Evolutionary conservation across 176 grass and related monocot species (phyloP), one percentile per base, ranked within the genome.

Genomic region (Chloris gayana): DNA sequence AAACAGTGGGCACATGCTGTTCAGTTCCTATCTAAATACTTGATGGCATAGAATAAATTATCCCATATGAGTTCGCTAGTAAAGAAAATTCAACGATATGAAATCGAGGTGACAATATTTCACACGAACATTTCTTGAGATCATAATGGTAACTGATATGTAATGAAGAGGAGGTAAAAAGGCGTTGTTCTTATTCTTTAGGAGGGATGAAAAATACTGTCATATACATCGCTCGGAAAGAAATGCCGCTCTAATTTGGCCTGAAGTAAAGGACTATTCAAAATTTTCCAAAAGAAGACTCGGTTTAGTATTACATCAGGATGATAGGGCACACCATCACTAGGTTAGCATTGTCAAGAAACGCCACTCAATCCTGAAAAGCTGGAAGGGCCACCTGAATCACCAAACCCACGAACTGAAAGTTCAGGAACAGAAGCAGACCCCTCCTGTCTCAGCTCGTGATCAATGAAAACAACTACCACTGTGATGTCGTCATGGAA

Each of bases 361-460:
- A 89, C 80, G 69, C 24, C 83, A 82, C 91, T 91, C 82, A 99
- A 76, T 60, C 79, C 89, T 67, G 96, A 89, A 88, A 88, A 80
- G 76, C 84, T 91, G 39, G 96, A 99, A 67, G 88, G 73, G 14
- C 86, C 90, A 39, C 86, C 83, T 61, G 90, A 81, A 74, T 95
- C 90, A 30, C 84, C 74, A 77, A 98, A 98, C 45, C 96, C 96
- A 14, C 90, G 96, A 67, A 98, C 82, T 17, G 96, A 98, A 57
- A 93, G 82, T 77, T 95, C 96, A 42, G 86, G 81, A 67, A 85
- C 56, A 84, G 88, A 86, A 7, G 46, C 54, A 82, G 74, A 60
- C 24, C 73, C 74, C 38, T 88, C 84, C 61, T 72, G 58, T 32
- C 76, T 67, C 44, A 91, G 70, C 77, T 87, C 87, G 57, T 85